Evolutionary conservation across 495 filamentous ascomycete species (phyloP), one percentile per base, ranked within the genome.

Genomic region (Podospora pseudocomata): DNA sequence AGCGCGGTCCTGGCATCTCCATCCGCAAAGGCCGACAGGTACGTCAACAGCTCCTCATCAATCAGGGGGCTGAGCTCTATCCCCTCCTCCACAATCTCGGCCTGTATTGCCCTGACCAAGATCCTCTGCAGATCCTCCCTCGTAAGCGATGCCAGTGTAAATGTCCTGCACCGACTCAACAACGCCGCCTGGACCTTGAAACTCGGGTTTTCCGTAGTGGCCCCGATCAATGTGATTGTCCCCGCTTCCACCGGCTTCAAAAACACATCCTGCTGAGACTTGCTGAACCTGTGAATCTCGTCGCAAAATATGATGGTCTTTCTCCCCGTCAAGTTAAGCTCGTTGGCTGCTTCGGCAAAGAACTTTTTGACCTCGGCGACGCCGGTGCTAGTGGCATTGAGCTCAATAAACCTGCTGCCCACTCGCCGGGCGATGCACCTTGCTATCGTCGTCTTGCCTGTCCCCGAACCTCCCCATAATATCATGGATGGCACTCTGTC

Each of bases 251-350:
- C 95, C 0, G 94, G 94, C 4, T 91, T 93, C 9, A 99, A 78
- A 71, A 98, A 98, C 2, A 97, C 92, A 80, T 99, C 95, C 71
- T 99, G 95, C 77, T 99, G 95, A 0, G 88, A 82, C 76, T 97
- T 98, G 61, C 87, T 91, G 81, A 98, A 97, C 4, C 94, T 87
- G 77, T 98, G 94, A 65, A 98, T 96, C 79, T 98, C 94, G 77
- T 98, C 94, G 80, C 94, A 97, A 79, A 98, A 99, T 69, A 99
- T 88, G 71, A 99, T 97, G 4, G 95, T 98, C 79, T 92, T 93
- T 39, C 93, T 84, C 11, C 94, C 94, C 0, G 92, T 96, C 39
- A 99, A 78, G 5, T 82, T 79, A 59, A 96, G 79, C 77, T 99
- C 95, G 73, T 87, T 92, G 70, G 86, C 88, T 4, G 95, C 92